Conservation (phyloP, 1,284 basidiomycete species). For the Naganishia sp. region DNA sequence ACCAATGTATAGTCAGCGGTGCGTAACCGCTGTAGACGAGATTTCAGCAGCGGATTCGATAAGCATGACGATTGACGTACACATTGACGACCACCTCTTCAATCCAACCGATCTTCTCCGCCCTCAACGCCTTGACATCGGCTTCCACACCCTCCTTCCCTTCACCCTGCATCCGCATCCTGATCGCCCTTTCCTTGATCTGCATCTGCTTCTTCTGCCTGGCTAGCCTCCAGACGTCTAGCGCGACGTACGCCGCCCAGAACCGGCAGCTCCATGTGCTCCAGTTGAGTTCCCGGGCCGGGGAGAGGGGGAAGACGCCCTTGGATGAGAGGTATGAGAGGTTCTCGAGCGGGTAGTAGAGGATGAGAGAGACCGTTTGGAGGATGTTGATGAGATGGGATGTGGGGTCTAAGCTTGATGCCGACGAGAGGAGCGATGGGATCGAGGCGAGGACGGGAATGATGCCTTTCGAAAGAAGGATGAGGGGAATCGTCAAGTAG, state of each 20-base stretch:
- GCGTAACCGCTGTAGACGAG: slow-evolving; percentile 45
- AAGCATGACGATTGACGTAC: neutral
- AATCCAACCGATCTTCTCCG: slow-evolving; percentile 2
- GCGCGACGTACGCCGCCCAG: slow-evolving; percentile 42
- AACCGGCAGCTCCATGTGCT: slow-evolving; percentile 46
- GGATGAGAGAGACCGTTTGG: slow-evolving; percentile 44
- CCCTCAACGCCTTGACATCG: slow-evolving; percentile 3
- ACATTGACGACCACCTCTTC: slow-evolving; percentile 17
- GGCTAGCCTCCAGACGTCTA: slow-evolving; percentile 27
- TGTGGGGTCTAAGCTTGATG: neutral
- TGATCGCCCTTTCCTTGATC: slow-evolving; percentile 10
- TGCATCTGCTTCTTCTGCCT: slow-evolving; percentile 13
- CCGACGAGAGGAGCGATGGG: slow-evolving; percentile 21
- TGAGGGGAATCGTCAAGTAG: neutral
- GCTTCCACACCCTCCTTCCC: slow-evolving; percentile 34
- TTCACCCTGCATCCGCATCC: slow-evolving; percentile 42
- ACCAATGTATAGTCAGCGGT: slow-evolving; percentile 53
- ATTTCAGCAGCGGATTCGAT: neutral
- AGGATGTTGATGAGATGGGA: slow-evolving; percentile 40
- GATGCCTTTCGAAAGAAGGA: slow-evolving; percentile 20
- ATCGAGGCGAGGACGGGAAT: slow-evolving; percentile 31
- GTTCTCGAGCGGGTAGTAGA: slow-evolving; percentile 52
- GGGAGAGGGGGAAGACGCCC: slow-evolving; percentile 44
- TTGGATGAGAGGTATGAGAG: slow-evolving; percentile 46
- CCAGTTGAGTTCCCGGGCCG: slow-evolving; percentile 35